Evolutionary conservation across 1,284 basidiomycete genomes (phyloP).

Genomic region (Rhodotorula sp.): DNA sequence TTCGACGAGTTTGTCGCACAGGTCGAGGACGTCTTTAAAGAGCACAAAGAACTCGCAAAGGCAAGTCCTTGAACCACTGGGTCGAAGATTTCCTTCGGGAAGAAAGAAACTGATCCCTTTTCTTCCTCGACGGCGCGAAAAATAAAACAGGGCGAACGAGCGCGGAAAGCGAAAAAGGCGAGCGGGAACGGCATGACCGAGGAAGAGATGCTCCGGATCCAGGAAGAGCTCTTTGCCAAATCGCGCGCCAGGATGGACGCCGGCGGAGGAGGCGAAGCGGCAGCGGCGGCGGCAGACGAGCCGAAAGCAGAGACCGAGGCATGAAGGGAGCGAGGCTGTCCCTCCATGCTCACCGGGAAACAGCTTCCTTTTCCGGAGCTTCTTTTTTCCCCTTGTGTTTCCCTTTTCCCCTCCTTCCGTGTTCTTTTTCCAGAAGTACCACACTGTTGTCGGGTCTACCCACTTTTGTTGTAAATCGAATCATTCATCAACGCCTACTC

Average conservation of each 20-base stretch:
- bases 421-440: not conserved
- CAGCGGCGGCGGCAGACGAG: not conserved
- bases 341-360: too few species aligned
- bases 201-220: conserved; percentile 81
- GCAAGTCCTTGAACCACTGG: conserved; percentile 35
- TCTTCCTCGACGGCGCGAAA: not conserved
- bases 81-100: not conserved
- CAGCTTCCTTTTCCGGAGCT: too few species aligned
- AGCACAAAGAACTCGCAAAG: conserved; percentile 94
- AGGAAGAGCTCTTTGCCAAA: conserved; percentile 87
- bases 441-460: not conserved
- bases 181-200: conserved; percentile 78
- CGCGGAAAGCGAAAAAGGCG: conserved; percentile 74
- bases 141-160: conserved; percentile 56
- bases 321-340: not conserved
- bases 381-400: too few species aligned
- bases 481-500: too few species aligned
- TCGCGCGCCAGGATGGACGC: conserved; percentile 62
- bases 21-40: conserved; percentile 85
- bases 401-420: too few species aligned
- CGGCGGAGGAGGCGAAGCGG: conserved; percentile 12
- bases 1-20: conserved; percentile 83
- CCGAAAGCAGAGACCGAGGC: conserved; percentile 1
- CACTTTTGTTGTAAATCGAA: conserved; percentile 18
- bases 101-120: not conserved